Base-by-base conservation (phyloP, 768 basidiomycete species). In the Amanita subjunquillea region DNA sequence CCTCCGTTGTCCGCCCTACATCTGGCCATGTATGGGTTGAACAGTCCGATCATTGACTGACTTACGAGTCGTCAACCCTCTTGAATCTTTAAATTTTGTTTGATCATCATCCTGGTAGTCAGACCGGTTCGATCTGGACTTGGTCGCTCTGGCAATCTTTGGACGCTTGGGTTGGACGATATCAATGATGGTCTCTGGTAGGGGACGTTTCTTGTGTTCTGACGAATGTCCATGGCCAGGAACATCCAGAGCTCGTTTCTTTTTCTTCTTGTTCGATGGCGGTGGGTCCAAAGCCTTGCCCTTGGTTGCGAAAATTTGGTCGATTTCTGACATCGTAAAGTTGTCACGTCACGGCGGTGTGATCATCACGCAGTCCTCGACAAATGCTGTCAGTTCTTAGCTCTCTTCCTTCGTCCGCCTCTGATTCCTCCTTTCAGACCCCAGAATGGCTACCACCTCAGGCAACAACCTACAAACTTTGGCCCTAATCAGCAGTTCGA, bases 1-100 rank as follows among this genome's bases (percentile, higher is more conserved):
- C 91, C 53, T 82, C 85, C 0, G 90, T 92, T 64, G 73, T 82
- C 30, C 77, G 80, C 47, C 87, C 89, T 91, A 30, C 36, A 49
- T n/a, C 17, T 48, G n/a, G 39, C 43, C 38, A 39, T 17, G 50
- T 65, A 39, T 55, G 48, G 57, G 56, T 36, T 13, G 32, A 36
- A 42, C 27, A 40, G n/a, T 39, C 37, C 41, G 13, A 48, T 44
- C 2, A 48, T 49, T 47, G 40, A 51, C 52, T 53, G 40, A 77
- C 85, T 54, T 61, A 91, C 89, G 77, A 59, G 79, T 72, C n/a
- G 73, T 75, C 8, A 74, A 73, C 50, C 90, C 89, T 63, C 87
- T 75, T 2, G 90, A 91, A 62, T 92, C 85, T 54, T 71, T 76
- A 68, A 91, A 90, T 45, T 66, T 72, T 34, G 70, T 69, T 44